phyloP scores from a whole-genome alignment of 1,284 basidiomycete genomes.

The Fomitopsis betulina region DNA sequence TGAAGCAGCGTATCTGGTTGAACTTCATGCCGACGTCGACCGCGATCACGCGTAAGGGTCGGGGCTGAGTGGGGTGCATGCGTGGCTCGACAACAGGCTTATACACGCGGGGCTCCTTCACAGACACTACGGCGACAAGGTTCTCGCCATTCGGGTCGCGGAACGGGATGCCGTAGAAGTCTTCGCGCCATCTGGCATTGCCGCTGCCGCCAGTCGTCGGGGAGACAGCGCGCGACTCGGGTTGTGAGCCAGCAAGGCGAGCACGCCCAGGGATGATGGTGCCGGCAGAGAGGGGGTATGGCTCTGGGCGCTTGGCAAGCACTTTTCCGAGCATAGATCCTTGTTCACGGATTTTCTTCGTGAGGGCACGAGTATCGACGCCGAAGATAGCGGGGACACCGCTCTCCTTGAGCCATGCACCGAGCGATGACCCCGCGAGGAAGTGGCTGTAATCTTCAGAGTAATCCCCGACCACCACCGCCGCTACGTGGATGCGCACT shows the following conservation, averaged over 20 bases:
- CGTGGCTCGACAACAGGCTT: constrained; percentile 52
- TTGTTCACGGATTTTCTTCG: constrained; percentile 93
- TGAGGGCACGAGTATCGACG: constrained; percentile 95
- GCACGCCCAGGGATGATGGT: constrained; percentile 17
- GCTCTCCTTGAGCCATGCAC: constrained; percentile 94
- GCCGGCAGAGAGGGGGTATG: constrained; percentile 31
- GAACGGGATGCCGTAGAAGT: constrained; percentile 82
- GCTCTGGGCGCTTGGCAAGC: constrained; percentile 53
- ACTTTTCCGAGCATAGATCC: constrained; percentile 90
- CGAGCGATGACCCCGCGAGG: constrained; percentile 86
- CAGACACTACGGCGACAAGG: constrained; percentile 89
- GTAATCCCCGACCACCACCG: constrained; percentile 92
- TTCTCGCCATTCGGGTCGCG: constrained; percentile 88
- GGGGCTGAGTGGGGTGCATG: constrained; percentile 74
- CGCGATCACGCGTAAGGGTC: constrained; percentile 82
- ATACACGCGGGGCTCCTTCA: constrained; percentile 67
- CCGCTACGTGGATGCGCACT: constrained; percentile 89
- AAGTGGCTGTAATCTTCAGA: constrained; percentile 95
- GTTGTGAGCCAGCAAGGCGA: constrained; percentile 29
- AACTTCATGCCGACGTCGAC: constrained; percentile 99
- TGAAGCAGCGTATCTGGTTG: constrained; percentile 98
- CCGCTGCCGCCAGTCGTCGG: constrained; percentile 34
- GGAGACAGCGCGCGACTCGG: constrained; percentile 50
- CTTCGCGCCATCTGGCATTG: constrained; percentile 61
- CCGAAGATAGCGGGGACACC: constrained; percentile 94